These are phyloP conservation scores for Flueggea neowawraea DNA, from an alignment of 441 rosid species.

Conservation along the genomic window DNA sequence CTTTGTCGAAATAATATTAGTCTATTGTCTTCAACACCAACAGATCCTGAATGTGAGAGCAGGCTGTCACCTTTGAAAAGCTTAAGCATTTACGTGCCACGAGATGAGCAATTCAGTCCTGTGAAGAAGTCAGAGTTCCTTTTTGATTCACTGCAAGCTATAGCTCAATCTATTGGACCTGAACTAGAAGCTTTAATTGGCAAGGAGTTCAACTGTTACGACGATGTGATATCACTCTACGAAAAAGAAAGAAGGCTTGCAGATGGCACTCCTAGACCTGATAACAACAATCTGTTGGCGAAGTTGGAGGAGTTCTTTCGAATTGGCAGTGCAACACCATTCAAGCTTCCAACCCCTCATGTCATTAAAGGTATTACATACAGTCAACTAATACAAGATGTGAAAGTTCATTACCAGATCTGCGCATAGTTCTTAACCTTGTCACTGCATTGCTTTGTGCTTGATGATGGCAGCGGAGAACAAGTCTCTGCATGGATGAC, in stretches of 20 bases:
- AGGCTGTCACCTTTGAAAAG: slow-evolving; percentile 46
- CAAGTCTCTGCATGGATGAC: slow-evolving; percentile 71
- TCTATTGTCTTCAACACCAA: neutral
- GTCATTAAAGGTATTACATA: neutral
- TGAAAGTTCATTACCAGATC: neutral
- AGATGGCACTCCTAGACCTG: slow-evolving; percentile 23
- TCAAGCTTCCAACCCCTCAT: neutral
- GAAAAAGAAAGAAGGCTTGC: slow-evolving; percentile 51
- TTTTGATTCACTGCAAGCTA: slow-evolving; percentile 39
- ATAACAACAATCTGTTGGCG: slow-evolving; percentile 45
- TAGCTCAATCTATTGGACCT: slow-evolving; percentile 46
- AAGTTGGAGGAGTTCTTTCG: slow-evolving; percentile 45
- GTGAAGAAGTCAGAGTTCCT: slow-evolving; percentile 64
- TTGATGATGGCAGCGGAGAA: slow-evolving; percentile 30
- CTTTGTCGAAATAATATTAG: neutral
- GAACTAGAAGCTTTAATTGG: slow-evolving; percentile 41
- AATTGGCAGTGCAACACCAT: neutral
- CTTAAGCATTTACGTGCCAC: slow-evolving; percentile 61
- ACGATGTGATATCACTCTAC: slow-evolving; percentile 46
- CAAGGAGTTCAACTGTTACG: slow-evolving; percentile 50
- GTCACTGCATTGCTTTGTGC: neutral
- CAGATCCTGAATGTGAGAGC: slow-evolving; percentile 61
- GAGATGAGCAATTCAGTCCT: slow-evolving; percentile 70
- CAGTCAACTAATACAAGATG: no score
- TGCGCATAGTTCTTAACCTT: neutral